These are phyloP conservation scores for Abrus precatorius DNA, from an alignment of 306 rosid species.

Conservation along the genomic window DNA sequence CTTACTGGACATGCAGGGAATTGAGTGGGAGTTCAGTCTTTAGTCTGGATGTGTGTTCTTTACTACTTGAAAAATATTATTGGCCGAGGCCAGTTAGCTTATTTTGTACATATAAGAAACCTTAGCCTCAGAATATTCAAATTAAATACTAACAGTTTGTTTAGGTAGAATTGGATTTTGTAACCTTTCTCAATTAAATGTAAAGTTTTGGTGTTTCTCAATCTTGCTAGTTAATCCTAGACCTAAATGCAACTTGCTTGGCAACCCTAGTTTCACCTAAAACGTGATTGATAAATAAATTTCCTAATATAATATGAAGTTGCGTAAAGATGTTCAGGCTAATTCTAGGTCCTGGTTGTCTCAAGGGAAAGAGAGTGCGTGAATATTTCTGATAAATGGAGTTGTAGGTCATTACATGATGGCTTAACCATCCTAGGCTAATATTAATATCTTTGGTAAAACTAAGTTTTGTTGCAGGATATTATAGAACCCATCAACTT, in stretches of 20 bases:
- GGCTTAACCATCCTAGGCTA: neutral
- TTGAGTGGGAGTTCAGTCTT: constrained; percentile 25
- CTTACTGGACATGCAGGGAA: constrained; percentile 23
- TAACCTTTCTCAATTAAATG: constrained; percentile 21
- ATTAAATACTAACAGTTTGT: constrained; percentile 21
- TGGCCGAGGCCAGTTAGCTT: constrained; percentile 43
- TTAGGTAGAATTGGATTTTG: constrained; percentile 41
- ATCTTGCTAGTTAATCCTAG: constrained; percentile 33
- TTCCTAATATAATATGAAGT: neutral
- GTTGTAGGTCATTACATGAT: neutral
- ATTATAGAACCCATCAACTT: neutral
- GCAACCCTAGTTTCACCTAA: neutral
- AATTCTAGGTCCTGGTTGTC: neutral
- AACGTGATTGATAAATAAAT: neutral
- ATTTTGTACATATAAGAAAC: constrained; percentile 49
- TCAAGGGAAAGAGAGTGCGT: neutral
- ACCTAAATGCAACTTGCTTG: neutral
- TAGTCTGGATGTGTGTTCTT: constrained; percentile 39
- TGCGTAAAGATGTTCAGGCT: no score
- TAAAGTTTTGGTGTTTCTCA: constrained; percentile 45
- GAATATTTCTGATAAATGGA: neutral
- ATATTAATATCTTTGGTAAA: neutral
- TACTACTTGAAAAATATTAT: constrained; percentile 37
- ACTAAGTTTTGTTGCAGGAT: neutral
- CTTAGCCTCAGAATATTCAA: constrained; percentile 43